phyloP scores from a whole-genome alignment of 805 yeast genomes.

The Wickerhamiella brachini region DNA sequence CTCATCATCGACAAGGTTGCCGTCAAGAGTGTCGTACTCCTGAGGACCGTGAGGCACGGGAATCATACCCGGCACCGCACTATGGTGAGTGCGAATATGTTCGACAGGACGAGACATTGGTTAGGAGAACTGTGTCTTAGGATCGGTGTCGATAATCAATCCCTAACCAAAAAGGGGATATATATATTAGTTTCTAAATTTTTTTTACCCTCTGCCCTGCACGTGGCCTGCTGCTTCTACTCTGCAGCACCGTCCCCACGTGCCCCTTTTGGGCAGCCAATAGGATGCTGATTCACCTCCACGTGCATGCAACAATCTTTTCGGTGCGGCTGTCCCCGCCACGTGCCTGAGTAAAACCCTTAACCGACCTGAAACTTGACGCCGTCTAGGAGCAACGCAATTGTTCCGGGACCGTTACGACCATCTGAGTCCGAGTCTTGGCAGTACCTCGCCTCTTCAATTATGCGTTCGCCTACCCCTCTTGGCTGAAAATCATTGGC shows the following conservation, averaged over 20 bases:
- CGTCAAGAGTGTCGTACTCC: conserved; percentile 28
- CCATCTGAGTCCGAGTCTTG: neutral
- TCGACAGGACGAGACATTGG: neutral
- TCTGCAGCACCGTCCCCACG: neutral
- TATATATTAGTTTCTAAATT: neutral
- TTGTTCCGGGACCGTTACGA: no score
- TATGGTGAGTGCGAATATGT: conserved; percentile 17
- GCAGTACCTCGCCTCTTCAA: neutral
- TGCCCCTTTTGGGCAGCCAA: neutral
- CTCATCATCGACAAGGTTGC: conserved; percentile 18
- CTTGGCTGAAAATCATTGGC: neutral
- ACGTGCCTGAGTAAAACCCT: neutral
- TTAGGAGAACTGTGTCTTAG: neutral
- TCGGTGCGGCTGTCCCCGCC: neutral
- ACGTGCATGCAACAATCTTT: neutral
- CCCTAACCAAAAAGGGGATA: neutral
- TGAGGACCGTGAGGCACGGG: conserved; percentile 28
- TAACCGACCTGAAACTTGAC: neutral
- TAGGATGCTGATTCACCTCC: neutral
- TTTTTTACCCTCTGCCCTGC: neutral
- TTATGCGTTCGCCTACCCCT: neutral
- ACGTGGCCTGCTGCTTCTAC: neutral
- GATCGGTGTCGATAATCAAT: neutral
- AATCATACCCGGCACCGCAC: conserved; percentile 24
- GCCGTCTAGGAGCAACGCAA: no score